These are phyloP conservation scores for Penicillium samsonianum DNA, from an alignment of 495 filamentous ascomycete genomes.

Conservation along the genomic window DNA sequence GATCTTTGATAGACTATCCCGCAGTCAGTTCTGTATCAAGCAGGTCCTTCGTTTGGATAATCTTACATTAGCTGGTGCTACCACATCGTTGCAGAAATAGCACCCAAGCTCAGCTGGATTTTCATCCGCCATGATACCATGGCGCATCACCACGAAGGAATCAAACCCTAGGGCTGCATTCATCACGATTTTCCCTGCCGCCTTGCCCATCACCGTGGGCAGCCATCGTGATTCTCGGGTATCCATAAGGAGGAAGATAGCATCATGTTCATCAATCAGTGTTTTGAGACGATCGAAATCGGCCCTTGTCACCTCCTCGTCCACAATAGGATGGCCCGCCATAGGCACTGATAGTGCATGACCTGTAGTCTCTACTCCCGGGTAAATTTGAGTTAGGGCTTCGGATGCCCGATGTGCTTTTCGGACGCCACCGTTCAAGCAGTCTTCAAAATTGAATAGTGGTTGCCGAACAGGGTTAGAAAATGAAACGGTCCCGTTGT, in stretches of 20 bases:
- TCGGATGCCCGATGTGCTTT: constrained; percentile 84
- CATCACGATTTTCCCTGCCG: constrained; percentile 89
- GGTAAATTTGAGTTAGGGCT: constrained; percentile 82
- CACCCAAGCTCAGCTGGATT: constrained; percentile 70
- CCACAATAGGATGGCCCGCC: constrained; percentile 84
- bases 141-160: constrained; percentile 94
- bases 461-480: constrained; percentile 98
- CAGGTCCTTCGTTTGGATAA: not conserved
- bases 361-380: constrained; percentile 79
- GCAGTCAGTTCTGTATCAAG: constrained; percentile 40
- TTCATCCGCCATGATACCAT: constrained; percentile 60
- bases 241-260: constrained; percentile 93
- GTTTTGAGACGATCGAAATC: constrained; percentile 75
- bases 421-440: constrained; percentile 76
- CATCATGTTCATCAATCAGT: constrained; percentile 86
- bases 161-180: constrained; percentile 97
- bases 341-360: constrained; percentile 86
- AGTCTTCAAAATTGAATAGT: constrained; percentile 86
- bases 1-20: constrained; percentile 81
- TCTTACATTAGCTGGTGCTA: constrained; percentile 90
- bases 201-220: constrained; percentile 96
- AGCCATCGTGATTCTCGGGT: constrained; percentile 93
- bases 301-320: constrained; percentile 61
- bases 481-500: constrained; percentile 91
- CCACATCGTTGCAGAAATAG: constrained; percentile 98